These are phyloP conservation scores for Gnaphalium uliginosum DNA, from an alignment of 129 eudicot genomes.

Conservation along the genomic window DNA sequence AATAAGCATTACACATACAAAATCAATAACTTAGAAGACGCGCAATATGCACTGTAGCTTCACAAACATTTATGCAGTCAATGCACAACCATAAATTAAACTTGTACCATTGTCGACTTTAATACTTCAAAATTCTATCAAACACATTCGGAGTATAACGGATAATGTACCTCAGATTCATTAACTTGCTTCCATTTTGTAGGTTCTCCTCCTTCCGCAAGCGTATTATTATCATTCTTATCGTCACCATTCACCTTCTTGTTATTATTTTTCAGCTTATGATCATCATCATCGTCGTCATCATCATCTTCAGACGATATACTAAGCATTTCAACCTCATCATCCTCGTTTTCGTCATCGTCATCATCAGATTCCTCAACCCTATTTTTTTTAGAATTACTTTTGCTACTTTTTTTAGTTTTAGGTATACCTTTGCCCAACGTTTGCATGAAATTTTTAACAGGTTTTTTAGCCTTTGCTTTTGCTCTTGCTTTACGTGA, in stretches of 20 bases:
- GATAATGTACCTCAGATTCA: slow-evolving; percentile 63
- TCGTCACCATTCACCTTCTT: slow-evolving; percentile 37
- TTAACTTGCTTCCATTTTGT: slow-evolving; percentile 85
- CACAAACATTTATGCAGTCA: neutral
- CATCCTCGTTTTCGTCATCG: slow-evolving; percentile 91
- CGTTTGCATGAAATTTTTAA: slow-evolving; percentile 69
- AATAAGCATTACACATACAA: neutral
- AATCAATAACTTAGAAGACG: neutral
- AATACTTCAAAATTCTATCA: neutral
- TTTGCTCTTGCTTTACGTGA: slow-evolving; percentile 40
- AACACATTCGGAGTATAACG: neutral
- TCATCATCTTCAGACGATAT: slow-evolving; percentile 97
- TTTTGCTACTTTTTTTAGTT: slow-evolving; percentile 10
- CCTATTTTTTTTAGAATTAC: neutral
- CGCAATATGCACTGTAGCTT: neutral
- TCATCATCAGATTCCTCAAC: slow-evolving; percentile 56
- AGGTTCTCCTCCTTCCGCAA: slow-evolving; percentile 68
- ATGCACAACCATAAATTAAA: neutral
- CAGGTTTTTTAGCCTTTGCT: slow-evolving; percentile 56
- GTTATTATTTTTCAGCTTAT: slow-evolving; percentile 9
- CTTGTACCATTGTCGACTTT: neutral
- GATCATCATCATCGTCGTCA: slow-evolving; percentile 29
- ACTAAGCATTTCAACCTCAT: slow-evolving; percentile 88
- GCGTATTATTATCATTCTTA: slow-evolving; percentile 58
- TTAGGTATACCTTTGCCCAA: slow-evolving; percentile 39